Evolutionary conservation across 371 early-diverging fungal species (phyloP), one percentile per base, ranked within the genome.

Genomic region (Mucor indicus): DNA sequence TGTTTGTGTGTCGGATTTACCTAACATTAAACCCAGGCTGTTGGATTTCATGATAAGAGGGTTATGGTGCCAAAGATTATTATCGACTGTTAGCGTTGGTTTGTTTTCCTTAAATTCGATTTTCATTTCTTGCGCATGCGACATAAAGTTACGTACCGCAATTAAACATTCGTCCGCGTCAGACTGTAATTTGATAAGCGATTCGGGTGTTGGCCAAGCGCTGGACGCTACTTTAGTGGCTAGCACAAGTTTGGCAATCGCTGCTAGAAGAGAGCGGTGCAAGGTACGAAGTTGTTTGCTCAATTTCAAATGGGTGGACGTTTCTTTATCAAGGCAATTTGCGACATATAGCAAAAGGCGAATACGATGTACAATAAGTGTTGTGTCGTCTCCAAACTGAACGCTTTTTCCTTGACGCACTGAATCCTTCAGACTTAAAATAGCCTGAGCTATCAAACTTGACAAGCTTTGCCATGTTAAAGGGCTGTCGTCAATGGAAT

Each of bases 211-310:
- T 7, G 93, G 86, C 67, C 65, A 72, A 12, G 90, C 78, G 19
- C 85, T 84, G 0, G 92, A 78, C 0, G 92, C 93, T 8, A 87
- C 80, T 49, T 93, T 91, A 16, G 95, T 83, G 9, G 92, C 80
- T 21, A 95, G 72, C 4, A 91, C 82, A 44, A 95, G 62, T 40
- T 90, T 91, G 25, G 90, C 89, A 9, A 94, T 66, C 0, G 89
- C 65, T 11, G 85, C 84, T 58, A 91, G 79, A n/a, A 96, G 71
- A 24, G 82, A 80, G 2, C 85, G 81, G 68, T 95, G 90, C 38
- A 85, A 78, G 31, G 69, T 65, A 52, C 84, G 81, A 35, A 95
- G 72, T 20, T 76, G 57, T 20, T 79, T 77, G 60, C 90, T 84
- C 29, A 74, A 62, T 25, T 81, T 79, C 48, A 90, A 72, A 38